Evolutionary conservation across 176 grass and related monocot species (phyloP), one percentile per base, ranked within the genome.

Genomic region (Stipa capillata): DNA sequence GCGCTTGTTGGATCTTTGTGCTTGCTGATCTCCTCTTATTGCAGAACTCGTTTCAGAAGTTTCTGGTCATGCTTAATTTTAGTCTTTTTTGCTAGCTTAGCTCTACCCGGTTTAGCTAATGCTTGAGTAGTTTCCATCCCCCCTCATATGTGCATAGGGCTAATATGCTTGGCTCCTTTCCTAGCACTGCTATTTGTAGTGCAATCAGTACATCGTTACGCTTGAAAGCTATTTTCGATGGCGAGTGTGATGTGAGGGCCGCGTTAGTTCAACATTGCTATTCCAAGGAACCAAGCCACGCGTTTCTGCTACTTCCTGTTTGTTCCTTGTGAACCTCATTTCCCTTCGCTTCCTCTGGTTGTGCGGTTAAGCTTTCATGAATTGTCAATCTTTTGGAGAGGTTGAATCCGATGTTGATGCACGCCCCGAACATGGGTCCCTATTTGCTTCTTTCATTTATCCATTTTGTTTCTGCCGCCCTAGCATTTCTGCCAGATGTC

Each of bases 261-360:
- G 79, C 65, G 79, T 83, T 45, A 18, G 58, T 47, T 73, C 80
- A 49, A 73, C 66, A n/a, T 13, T 74, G 49, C 81, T 21, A 40
- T 84, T 74, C 11, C 49, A 84, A 74, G 58, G 39, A 88, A 79
- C 48, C 39, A 50, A 5, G n/a, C 20, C 58, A 83, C 86, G 58
- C 77, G 77, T 82, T 51, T 60, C 18, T 51, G 39, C 47, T 20
- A 45, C 15, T 65, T 34, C 56, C 44, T 9, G 36, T 31, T 55
- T 37, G 6, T 21, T n/a, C 25, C 5, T 29, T 21, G 15, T 12
- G 31, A 68, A 41, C n/a, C 39, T 33, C 0, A 28, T 45, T 31
- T 66, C 35, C 2, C 6, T 18, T 23, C n/a, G 68, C 42, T 40
- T 31, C 14, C n/a, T 36, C 1, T 0, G 1, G 27, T 49, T 59